Evolutionary conservation across 2,329 filamentous ascomycete genomes (phyloP).

Genomic region (Cordyceps militaris): DNA sequence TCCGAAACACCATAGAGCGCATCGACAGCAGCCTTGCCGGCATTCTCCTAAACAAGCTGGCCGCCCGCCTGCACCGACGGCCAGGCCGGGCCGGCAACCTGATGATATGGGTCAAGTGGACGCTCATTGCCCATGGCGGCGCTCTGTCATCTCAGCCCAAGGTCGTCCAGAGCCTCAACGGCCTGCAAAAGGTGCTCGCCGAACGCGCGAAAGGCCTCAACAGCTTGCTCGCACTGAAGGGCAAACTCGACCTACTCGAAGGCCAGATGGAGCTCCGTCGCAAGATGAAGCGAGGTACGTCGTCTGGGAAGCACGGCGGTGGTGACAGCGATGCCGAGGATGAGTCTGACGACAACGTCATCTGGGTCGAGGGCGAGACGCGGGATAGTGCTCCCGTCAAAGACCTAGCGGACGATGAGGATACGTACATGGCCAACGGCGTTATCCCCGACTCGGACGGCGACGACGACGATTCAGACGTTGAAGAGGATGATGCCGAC

Average conservation of each 20-base stretch:
- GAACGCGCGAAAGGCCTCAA: slow-evolving; percentile 77
- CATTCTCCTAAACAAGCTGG: slow-evolving; percentile 71
- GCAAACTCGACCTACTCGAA: slow-evolving; percentile 90
- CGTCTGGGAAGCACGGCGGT: slow-evolving; percentile 35
- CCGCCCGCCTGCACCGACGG: slow-evolving; percentile 76
- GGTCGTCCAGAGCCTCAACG: slow-evolving; percentile 67
- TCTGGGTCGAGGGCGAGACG: slow-evolving; percentile 82
- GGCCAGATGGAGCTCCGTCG: slow-evolving; percentile 78
- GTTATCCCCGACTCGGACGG: slow-evolving; percentile 54
- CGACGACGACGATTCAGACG: slow-evolving; percentile 40
- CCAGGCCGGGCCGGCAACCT: slow-evolving; percentile 85
- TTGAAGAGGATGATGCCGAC: slow-evolving; percentile 38
- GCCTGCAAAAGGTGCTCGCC: slow-evolving; percentile 78
- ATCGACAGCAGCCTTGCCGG: slow-evolving; percentile 80
- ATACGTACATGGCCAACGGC: slow-evolving; percentile 45
- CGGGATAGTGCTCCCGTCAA: slow-evolving; percentile 39
- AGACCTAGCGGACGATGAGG: slow-evolving; percentile 22
- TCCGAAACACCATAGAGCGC: slow-evolving; percentile 83
- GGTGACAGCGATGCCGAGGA: slow-evolving; percentile 48
- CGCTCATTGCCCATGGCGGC: slow-evolving; percentile 83
- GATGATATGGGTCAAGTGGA: slow-evolving; percentile 95
- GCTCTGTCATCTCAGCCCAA: slow-evolving; percentile 83
- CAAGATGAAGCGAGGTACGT: slow-evolving; percentile 49
- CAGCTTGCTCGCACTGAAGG: slow-evolving; percentile 80
- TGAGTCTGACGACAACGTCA: slow-evolving; percentile 60